Base-by-base conservation (phyloP, 129 eudicot species). In the Kitagawia praeruptora region DNA sequence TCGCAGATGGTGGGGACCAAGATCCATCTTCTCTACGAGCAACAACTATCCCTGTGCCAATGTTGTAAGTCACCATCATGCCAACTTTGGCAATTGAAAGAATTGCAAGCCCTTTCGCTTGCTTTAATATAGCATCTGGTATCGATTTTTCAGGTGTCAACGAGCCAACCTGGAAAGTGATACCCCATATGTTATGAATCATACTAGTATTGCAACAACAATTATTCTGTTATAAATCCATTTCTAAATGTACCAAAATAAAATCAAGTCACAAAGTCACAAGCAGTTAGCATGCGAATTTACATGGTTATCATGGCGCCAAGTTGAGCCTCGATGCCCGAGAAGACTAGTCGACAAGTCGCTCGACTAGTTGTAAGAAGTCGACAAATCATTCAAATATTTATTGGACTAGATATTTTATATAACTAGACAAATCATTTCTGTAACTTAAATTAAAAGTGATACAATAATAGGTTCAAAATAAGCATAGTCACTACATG, bases 1-100 rank as follows among this genome's bases (percentile, higher is more conserved):
- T 85, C 13, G 91, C 93, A 78, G 93, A 89, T 49, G 93, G 93
- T 27, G 93, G 87, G 45, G 93, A 89, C 84, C 84, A 37, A 23
- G 71, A 27, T 28, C 81, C 81, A 77, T 82, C 80, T 48, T 70
- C 74, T 48, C 77, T 71, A 48, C 81, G 81, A 76, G 81, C 80
- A 73, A 73, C 53, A 73, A 73, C 76, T 73, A 73, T 42, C 49
- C 76, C 76, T 23, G 76, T 73, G 76, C 84, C 84, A 12, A 82
- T 63, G 42, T 82, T 82, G 56, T 82, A 82, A 37, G 84, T 82
- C 42, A 82, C 44, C 75, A 82, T 64, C 25, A 74, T 51, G 23
- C 84, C 84, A 76, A 82, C 77, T 47, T 82, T 82, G 28, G 84
- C 84, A 66, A 82, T 48, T 13, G 84, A 76, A 42, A 77, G 77